These are phyloP conservation scores for Phytophthora lateralis DNA, from an alignment of 352 stramenopile genomes.

Conservation along the genomic window DNA sequence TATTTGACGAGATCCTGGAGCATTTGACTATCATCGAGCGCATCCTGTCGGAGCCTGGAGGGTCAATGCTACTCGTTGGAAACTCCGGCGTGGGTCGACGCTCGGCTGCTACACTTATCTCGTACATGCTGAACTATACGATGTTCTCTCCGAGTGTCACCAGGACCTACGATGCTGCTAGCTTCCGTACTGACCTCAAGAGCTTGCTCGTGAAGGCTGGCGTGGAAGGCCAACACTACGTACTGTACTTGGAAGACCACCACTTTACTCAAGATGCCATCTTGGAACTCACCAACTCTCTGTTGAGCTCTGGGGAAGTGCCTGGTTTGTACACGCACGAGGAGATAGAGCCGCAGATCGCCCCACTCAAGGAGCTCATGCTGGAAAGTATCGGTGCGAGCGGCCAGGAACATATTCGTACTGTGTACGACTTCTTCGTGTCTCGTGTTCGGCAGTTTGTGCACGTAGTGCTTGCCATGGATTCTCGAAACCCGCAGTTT, in stretches of 20 bases:
- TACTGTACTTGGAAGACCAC: slow-evolving; percentile 94
- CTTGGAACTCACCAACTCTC: slow-evolving; percentile 92
- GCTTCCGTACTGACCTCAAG: slow-evolving; percentile 92
- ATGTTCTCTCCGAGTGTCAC: slow-evolving; percentile 85
- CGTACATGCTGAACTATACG: slow-evolving; percentile 91
- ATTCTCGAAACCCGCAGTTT: slow-evolving; percentile 75
- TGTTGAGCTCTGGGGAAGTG: slow-evolving; percentile 92
- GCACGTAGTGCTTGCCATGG: slow-evolving; percentile 87
- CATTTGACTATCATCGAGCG: slow-evolving; percentile 91
- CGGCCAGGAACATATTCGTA: slow-evolving; percentile 66
- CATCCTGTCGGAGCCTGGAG: slow-evolving; percentile 83
- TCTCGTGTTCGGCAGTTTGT: slow-evolving; percentile 89
- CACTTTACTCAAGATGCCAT: slow-evolving; percentile 91
- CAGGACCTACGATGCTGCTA: slow-evolving; percentile 70
- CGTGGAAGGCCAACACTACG: slow-evolving; percentile 82
- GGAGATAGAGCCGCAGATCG: slow-evolving; percentile 92
- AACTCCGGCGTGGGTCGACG: slow-evolving; percentile 88
- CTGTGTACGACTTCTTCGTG: slow-evolving; percentile 95
- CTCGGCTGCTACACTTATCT: slow-evolving; percentile 82
- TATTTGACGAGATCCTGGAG: slow-evolving; percentile 93
- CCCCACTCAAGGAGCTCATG: slow-evolving; percentile 90
- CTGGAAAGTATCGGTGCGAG: slow-evolving; percentile 73
- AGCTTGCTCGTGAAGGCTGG: slow-evolving; percentile 83
- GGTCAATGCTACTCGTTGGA: slow-evolving; percentile 91
- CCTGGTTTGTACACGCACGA: slow-evolving; percentile 94